phyloP scores from a whole-genome alignment of 2,329 filamentous ascomycete genomes.

The Coniochaeta hoffmannii region DNA sequence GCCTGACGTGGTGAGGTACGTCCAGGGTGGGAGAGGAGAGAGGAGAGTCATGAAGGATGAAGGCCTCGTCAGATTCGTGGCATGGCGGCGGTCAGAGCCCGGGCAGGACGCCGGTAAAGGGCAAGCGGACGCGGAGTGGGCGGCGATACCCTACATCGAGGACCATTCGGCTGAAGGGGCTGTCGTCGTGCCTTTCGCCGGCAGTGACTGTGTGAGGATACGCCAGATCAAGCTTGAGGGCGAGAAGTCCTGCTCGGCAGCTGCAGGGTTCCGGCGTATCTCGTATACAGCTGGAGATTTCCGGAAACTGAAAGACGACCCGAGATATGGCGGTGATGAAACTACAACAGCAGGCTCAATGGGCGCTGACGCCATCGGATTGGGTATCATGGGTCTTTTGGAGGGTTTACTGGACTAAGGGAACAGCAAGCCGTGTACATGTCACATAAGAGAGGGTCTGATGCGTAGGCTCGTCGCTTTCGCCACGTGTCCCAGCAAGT shows the following conservation, averaged over 20 bases:
- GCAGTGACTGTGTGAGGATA: constrained; percentile 17
- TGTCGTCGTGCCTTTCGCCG: constrained; percentile 5
- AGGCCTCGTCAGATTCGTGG: neutral
- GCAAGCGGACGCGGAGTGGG: neutral
- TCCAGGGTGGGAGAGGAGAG: neutral
- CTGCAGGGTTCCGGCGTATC: neutral
- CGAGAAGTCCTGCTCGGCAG: constrained; percentile 3
- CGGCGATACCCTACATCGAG: constrained; percentile 4
- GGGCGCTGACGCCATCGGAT: neutral
- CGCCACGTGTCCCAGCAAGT: neutral
- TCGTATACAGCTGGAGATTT: neutral
- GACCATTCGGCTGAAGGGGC: neutral
- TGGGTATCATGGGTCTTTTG: neutral
- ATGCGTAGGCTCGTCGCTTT: neutral
- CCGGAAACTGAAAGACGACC: neutral
- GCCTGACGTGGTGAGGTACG: constrained; percentile 1
- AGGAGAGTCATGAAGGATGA: neutral
- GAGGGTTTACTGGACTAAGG: neutral
- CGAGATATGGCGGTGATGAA: neutral
- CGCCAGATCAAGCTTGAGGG: constrained; percentile 27
- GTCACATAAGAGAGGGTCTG: neutral
- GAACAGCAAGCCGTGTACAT: neutral
- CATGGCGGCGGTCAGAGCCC: neutral
- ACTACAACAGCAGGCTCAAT: neutral
- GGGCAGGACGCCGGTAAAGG: neutral